Percentiles rank a stretch among this genome's conserved stretches.
Conservation (phyloP, 2,329 filamentous ascomycete species). For the Fusarium sp. region DNA sequence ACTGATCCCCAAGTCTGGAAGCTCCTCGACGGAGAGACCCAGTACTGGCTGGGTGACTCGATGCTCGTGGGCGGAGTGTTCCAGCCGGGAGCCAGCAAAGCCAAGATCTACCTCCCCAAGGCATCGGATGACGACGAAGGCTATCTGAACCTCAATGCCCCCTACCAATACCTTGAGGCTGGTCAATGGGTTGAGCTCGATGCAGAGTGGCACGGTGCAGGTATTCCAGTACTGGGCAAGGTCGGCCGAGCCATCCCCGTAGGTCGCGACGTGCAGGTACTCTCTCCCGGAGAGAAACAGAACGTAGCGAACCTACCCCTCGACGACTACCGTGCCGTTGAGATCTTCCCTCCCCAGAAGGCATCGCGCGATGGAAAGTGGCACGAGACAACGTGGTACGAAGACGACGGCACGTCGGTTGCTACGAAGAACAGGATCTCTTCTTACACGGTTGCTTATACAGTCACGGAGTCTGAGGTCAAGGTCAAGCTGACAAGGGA, state of each 20-base stretch:
- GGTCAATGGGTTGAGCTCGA: slow-evolving; percentile 58
- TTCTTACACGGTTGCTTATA: slow-evolving; percentile 51
- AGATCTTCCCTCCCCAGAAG: slow-evolving; percentile 57
- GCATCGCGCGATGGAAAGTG: slow-evolving; percentile 35
- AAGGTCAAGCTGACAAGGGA: slow-evolving; percentile 49
- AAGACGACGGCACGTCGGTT: slow-evolving; percentile 56
- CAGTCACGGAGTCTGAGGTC: slow-evolving; percentile 35
- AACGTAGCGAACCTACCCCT: slow-evolving; percentile 57
- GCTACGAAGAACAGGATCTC: slow-evolving; percentile 52
- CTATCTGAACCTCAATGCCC: slow-evolving; percentile 72
- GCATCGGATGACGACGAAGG: slow-evolving; percentile 67
- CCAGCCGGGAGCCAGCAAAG: slow-evolving; percentile 66
- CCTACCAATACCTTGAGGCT: slow-evolving; percentile 67
- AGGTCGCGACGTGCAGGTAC: slow-evolving; percentile 55
- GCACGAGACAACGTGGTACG: slow-evolving; percentile 53
- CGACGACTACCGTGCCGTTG: slow-evolving; percentile 59
- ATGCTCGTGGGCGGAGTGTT: slow-evolving; percentile 77
- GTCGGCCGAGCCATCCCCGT: slow-evolving; percentile 57
- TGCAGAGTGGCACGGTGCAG: slow-evolving; percentile 59
- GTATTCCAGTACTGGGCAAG: slow-evolving; percentile 57
- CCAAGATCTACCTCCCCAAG: slow-evolving; percentile 72
- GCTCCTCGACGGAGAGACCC: slow-evolving; percentile 74
- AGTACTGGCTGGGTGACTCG: slow-evolving; percentile 79
- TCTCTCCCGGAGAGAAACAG: slow-evolving; percentile 53
- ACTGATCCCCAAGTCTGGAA: slow-evolving; percentile 75